Conservation (phyloP, 768 basidiomycete species). For the Lentinula detonsa region DNA sequence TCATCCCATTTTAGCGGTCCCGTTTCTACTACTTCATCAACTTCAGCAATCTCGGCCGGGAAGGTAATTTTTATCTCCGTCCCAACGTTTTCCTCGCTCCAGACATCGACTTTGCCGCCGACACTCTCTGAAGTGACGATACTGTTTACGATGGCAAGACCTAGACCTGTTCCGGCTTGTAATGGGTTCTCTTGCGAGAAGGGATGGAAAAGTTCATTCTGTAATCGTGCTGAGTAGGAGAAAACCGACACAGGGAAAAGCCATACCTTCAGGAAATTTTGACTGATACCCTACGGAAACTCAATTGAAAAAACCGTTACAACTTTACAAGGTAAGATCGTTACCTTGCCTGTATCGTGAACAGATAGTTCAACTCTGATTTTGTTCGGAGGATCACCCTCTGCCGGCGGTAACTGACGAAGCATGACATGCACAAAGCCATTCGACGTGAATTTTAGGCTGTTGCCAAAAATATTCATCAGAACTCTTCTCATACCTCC, state of each 20-base stretch:
- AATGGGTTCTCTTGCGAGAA: conserved; percentile 96
- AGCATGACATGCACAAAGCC: conserved; percentile 86
- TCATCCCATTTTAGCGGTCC: conserved; percentile 41
- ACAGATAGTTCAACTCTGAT: conserved; percentile 81
- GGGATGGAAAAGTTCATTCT: conserved; percentile 95
- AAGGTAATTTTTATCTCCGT: conserved; percentile 90
- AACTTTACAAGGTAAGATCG: conserved; percentile 4
- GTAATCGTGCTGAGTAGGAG: background rate
- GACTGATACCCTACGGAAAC: conserved; percentile 70
- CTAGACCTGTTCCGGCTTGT: conserved; percentile 89
- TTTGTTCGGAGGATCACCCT: conserved; percentile 47
- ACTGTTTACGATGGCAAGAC: conserved; percentile 91
- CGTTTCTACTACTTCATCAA: conserved; percentile 32
- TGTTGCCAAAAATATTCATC: conserved; percentile 95
- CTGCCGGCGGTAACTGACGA: conserved; percentile 58
- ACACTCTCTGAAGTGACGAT: conserved; percentile 84
- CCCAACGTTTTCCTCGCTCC: conserved; percentile 84
- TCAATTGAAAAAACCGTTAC: background rate
- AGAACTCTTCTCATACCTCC: conserved; percentile 87
- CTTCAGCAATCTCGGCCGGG: conserved; percentile 56
- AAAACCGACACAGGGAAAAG: background rate
- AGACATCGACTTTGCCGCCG: conserved; percentile 88
- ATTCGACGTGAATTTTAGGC: conserved; percentile 86
- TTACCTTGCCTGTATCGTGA: conserved; percentile 83
- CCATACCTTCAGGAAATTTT: conserved; percentile 80